A percentile compares a stretch with the other conserved stretches of the same genome.
phyloP scores from a whole-genome alignment of 78 protist species.

The Dictyostelium brefeldianum region DNA sequence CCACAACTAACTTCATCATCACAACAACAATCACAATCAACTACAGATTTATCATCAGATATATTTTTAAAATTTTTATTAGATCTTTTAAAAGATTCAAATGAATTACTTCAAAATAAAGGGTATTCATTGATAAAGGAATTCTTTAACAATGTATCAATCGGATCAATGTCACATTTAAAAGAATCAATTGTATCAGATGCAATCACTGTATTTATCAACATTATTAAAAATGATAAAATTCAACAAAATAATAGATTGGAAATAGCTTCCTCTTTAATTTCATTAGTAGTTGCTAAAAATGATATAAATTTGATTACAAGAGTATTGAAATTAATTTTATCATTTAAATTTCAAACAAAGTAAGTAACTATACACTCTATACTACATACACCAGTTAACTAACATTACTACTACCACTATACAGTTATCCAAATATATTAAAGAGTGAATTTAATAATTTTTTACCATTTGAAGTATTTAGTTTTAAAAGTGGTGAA shows the following conservation, averaged over 20 bases:
- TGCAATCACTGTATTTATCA: slow-evolving; percentile 6
- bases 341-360: slow-evolving; percentile 5
- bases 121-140: slow-evolving; percentile 35
- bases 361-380: too few species aligned
- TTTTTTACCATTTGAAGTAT: slow-evolving; percentile 37
- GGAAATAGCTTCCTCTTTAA: slow-evolving; percentile 19
- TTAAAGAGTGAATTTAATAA: slow-evolving; percentile 15
- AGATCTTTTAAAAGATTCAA: slow-evolving; percentile 34
- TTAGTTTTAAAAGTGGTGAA: background rate
- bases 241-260: background rate
- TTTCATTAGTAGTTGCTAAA: slow-evolving; percentile 43
- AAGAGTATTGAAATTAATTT: slow-evolving; percentile 33
- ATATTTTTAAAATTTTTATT: slow-evolving; percentile 36
- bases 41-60: slow-evolving; percentile 24
- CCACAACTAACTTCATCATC: background rate
- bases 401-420: too few species aligned
- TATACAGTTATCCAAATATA: slow-evolving; percentile 49
- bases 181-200: background rate
- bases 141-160: background rate
- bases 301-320: slow-evolving; percentile 27
- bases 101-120: background rate
- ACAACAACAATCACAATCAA: background rate
- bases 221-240: background rate
- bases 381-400: too few species aligned
- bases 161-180: background rate